These are phyloP conservation scores for Populus simonii DNA, from an alignment of 345 rosid species.

Conservation along the genomic window DNA sequence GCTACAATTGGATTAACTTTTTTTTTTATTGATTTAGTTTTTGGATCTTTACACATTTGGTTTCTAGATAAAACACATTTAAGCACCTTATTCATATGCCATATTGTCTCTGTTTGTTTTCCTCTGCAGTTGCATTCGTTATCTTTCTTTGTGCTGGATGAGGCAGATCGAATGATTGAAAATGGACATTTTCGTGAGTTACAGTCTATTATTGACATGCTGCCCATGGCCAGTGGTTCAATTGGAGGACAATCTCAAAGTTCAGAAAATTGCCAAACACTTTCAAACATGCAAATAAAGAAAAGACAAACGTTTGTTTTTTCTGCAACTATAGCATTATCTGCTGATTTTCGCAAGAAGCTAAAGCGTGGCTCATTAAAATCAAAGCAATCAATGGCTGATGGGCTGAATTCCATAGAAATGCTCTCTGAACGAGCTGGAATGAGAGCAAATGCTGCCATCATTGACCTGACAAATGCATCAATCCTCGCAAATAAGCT, in stretches of 20 bases:
- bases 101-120: neutral
- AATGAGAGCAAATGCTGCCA: conserved; percentile 76
- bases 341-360: conserved; percentile 91
- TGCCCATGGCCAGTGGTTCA: conserved; percentile 53
- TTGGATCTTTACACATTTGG: neutral
- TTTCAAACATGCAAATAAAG: conserved; percentile 62
- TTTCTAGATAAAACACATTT: neutral
- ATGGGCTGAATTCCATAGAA: conserved; percentile 76
- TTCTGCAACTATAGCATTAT: conserved; percentile 92
- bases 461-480: conserved; percentile 81
- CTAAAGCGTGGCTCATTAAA: conserved; percentile 63
- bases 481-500: conserved; percentile 69
- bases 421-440: conserved; percentile 84
- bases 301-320: conserved; percentile 93
- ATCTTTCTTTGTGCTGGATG: conserved; percentile 96
- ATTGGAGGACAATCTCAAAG: conserved; percentile 44
- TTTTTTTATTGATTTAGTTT: neutral
- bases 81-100: neutral
- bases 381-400: conserved; percentile 56
- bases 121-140: conserved; percentile 75
- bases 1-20: too few relatives aligned
- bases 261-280: conserved; percentile 50
- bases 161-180: conserved; percentile 97
- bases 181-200: conserved; percentile 89
- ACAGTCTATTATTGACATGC: conserved; percentile 93